phyloP scores from a whole-genome alignment of 2,329 filamentous ascomycete species.

The Penicillium glabrum region DNA sequence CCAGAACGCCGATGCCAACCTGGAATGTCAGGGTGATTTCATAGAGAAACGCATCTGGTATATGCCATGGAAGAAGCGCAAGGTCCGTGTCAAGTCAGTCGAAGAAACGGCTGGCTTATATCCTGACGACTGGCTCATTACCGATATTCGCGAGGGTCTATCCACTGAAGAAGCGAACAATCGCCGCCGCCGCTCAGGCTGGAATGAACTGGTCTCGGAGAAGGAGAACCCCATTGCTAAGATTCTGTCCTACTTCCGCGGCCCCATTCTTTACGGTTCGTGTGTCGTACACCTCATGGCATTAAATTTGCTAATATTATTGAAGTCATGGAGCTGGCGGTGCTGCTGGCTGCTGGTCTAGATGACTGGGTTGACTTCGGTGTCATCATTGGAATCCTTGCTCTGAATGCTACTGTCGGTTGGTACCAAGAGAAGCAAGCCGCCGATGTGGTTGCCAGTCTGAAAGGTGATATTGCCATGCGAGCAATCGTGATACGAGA shows the following conservation, averaged over 20 bases:
- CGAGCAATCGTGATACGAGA: constrained; percentile 67
- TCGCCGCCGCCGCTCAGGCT: constrained; percentile 65
- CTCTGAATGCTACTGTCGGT: constrained; percentile 73
- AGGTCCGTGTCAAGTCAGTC: constrained; percentile 26
- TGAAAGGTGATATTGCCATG: constrained; percentile 79
- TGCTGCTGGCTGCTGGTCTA: constrained; percentile 70
- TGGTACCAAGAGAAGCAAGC: constrained; percentile 83
- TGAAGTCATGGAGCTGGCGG: constrained; percentile 70
- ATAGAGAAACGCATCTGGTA: constrained; percentile 59
- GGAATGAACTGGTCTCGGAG: constrained; percentile 74
- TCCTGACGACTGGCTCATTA: constrained; percentile 67
- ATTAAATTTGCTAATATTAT: not conserved
- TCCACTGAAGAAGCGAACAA: constrained; percentile 57
- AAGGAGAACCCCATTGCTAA: constrained; percentile 74
- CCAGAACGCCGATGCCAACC: constrained; percentile 52
- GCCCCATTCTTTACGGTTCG: constrained; percentile 74
- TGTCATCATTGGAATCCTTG: constrained; percentile 73
- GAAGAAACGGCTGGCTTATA: constrained; percentile 40
- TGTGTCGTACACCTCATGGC: not conserved
- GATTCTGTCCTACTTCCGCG: constrained; percentile 72
- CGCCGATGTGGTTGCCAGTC: constrained; percentile 71
- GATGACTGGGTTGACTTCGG: constrained; percentile 75
- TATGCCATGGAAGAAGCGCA: constrained; percentile 54
- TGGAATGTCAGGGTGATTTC: constrained; percentile 41
- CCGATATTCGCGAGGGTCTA: constrained; percentile 67